Conservation (phyloP, 2,329 filamentous ascomycete genomes). For the Sclerotinia sclerotiorum region DNA sequence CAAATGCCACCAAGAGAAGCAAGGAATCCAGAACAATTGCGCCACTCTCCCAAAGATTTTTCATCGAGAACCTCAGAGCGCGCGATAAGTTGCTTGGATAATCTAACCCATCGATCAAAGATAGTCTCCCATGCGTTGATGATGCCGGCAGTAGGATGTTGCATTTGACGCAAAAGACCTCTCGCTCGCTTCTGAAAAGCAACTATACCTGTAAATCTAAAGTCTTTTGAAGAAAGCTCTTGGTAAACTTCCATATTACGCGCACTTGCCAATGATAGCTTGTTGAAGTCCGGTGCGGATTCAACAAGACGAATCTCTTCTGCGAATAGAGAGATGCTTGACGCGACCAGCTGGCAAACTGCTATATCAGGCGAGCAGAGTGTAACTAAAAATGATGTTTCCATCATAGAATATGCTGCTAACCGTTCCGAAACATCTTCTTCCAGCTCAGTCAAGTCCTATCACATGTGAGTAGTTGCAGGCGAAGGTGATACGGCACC, state of each 20-base stretch:
- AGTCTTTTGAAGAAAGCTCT: constrained; percentile 62
- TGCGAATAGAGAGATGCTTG: constrained; percentile 61
- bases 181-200: constrained; percentile 68
- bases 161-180: constrained; percentile 58
- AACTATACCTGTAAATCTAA: constrained; percentile 66
- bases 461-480: constrained; percentile 22
- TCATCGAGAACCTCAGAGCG: constrained; percentile 55
- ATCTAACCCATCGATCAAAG: constrained; percentile 63
- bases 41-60: constrained; percentile 60
- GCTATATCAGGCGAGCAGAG: constrained; percentile 66
- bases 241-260: constrained; percentile 61
- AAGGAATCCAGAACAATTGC: constrained; percentile 67
- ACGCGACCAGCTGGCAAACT: constrained; percentile 63
- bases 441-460: constrained; percentile 56
- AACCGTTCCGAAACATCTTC: constrained; percentile 57
- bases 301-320: constrained; percentile 60
- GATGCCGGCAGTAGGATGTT: constrained; percentile 64
- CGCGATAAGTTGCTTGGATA: constrained; percentile 63
- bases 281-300: constrained; percentile 50
- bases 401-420: constrained; percentile 54
- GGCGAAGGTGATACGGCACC: not conserved
- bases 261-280: constrained; percentile 53
- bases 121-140: constrained; percentile 65
- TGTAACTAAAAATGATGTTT: constrained; percentile 62
- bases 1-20: constrained; percentile 67